Conservation (phyloP, 257 asterid genomes). For the Nemophila menziesii region DNA sequence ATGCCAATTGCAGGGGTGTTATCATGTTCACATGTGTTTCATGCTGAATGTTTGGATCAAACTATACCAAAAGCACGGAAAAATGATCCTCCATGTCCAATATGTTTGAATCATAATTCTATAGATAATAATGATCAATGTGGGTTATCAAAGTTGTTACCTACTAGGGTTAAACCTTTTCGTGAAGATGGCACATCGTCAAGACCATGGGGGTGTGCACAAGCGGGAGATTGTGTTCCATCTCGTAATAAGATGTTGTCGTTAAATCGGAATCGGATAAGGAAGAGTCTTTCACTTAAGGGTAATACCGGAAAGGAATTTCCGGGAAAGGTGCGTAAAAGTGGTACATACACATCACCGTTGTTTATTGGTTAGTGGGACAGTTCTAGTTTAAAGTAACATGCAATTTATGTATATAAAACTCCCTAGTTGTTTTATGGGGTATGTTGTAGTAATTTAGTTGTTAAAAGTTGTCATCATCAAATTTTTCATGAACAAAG, state of each 20-base stretch:
- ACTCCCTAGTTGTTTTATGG: not conserved
- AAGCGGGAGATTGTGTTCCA: constrained; percentile 82
- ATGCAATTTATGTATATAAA: not conserved
- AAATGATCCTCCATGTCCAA: constrained; percentile 88
- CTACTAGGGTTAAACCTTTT: constrained; percentile 50
- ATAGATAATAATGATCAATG: constrained; percentile 52
- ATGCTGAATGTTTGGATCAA: constrained; percentile 91
- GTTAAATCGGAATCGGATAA: constrained; percentile 47
- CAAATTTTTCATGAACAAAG: too few species aligned
- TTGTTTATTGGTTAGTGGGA: constrained; percentile 33
- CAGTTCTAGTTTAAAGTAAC: constrained; percentile 27
- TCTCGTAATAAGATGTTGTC: constrained; percentile 49
- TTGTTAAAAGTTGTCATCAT: not conserved
- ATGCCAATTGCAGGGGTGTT: constrained; percentile 95
- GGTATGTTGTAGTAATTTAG: not conserved
- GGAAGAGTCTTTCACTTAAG: constrained; percentile 49
- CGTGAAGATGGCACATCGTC: constrained; percentile 65
- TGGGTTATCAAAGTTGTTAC: constrained; percentile 50
- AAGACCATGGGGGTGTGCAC: constrained; percentile 70
- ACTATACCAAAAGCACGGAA: constrained; percentile 70
- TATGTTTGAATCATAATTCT: constrained; percentile 54
- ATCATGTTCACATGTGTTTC: constrained; percentile 83
- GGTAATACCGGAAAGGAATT: constrained; percentile 42
- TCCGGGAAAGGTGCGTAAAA: constrained; percentile 57
- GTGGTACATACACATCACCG: constrained; percentile 51